Base-by-base conservation (phyloP, 176 grass and related monocot species). In the Phragmites australis region DNA sequence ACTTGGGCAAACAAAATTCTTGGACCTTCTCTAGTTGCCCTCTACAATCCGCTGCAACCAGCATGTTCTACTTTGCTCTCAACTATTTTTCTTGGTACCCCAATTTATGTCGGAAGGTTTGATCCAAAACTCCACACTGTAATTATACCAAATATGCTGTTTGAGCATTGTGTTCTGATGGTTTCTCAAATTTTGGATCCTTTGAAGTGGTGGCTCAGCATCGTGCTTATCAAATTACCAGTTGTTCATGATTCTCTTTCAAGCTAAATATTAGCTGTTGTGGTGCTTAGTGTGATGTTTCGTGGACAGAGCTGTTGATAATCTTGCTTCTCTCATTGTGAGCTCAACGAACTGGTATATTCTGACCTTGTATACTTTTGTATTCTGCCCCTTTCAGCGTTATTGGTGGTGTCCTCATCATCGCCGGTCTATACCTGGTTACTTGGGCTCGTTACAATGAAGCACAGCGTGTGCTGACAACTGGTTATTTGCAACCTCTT, bases 1-100 rank as follows among this genome's bases (percentile, higher is more conserved):
- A 99, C 96, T 50, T 95, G 96, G 96, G 54, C 90, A 15, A 99
- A 99, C 48, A 99, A 99, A 84, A 89, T 99, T 65, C 79, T 99
- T 31, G 96, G 96, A 16, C 96, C 96, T 19, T 89, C 96, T 68
- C 60, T 93, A 53, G 92, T 99, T 19, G 80, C 96, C 68, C 89
- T 99, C 22, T 99, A 99, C 72, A 87, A 76, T 71, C 96, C 96
- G 16, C 92, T 99, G 55, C 96, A 99, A 68, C 96, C 96, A 26
- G 92, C 88, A 82, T 89, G 81, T 23, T 99, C 96, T 14, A 91
- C 92, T 41, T 86, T 94, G 26, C 86, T 99, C 48, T 99, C 96
- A 52, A 93, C 90, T 64, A 79, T 99, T 61, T 99, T 95, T 67
- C 96, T 99, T 14, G 96, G 96, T 23, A 91, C 84, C 21, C 75